These are phyloP conservation scores for Dimocarpus longan DNA, from an alignment of 345 rosid species.

Conservation along the genomic window DNA sequence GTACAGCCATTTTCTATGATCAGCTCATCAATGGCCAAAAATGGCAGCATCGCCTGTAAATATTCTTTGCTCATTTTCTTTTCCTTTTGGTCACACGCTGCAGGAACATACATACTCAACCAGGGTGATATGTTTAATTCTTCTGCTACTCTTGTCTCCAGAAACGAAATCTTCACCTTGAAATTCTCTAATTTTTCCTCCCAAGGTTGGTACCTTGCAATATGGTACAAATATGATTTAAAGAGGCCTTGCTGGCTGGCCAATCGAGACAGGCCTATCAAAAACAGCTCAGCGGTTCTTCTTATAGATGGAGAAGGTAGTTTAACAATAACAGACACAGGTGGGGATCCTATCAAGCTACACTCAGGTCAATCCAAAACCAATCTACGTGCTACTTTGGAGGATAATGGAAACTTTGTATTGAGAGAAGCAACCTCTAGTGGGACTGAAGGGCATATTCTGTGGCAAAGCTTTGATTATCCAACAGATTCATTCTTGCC, in stretches of 20 bases:
- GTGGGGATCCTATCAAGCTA: not conserved
- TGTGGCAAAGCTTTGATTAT: constrained; percentile 14
- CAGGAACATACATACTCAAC: not conserved
- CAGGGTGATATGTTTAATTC: not conserved
- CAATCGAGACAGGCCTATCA: not conserved
- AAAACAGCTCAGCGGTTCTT: not conserved
- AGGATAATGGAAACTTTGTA: constrained; percentile 8
- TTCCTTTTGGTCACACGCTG: not conserved
- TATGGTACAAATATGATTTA: not conserved
- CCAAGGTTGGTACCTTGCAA: not conserved
- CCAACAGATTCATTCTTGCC: not conserved
- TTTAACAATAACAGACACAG: not conserved
- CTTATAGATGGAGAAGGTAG: not conserved
- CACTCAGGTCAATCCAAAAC: not conserved
- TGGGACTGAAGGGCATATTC: not conserved
- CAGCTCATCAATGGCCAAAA: constrained; percentile 7
- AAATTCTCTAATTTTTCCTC: not conserved
- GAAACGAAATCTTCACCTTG: not conserved
- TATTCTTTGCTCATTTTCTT: not conserved
- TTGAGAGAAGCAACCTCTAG: not conserved
- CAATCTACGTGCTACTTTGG: not conserved
- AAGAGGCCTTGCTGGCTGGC: not conserved
- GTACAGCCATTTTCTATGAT: not conserved
- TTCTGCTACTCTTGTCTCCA: not conserved
- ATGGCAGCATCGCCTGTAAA: not conserved